Base-by-base conservation (phyloP, 73 alveolate species). In the Paramecium primaurelia region DNA sequence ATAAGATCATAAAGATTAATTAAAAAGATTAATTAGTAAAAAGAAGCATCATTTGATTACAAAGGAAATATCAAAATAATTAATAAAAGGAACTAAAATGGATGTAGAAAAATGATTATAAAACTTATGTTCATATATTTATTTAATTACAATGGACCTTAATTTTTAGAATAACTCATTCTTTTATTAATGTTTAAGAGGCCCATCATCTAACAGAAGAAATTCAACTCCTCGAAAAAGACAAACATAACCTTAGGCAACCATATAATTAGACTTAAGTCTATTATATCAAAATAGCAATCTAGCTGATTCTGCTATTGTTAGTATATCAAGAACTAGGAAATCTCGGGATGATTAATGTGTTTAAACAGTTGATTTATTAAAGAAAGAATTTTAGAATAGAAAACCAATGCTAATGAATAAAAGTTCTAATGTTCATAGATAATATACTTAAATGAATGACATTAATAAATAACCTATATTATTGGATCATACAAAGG, bases 41-140 rank as follows among this genome's bases (percentile, higher is more conserved):
- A 92, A 91, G 28, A 92, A 92, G 36, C 98, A 95, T 93, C 97
- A 95, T 93, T 45, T 93, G 8, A 95, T 95, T 22, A 88, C 93
- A 1, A 73, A 92, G 8, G 98, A 95, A 80, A 95, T 95, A 37
- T 86, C 2, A 75, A 93, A 68, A 96, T 59, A n/a, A 73, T 30
- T 71, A 83, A 45, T 28, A 45, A 89, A 71, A 45, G 71, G 44
- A 14, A 71, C 38, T 26, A 22, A 60, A 87, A 89, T 89, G 94
- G 88, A 89, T 69, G 47, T 89, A 64, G 94, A 89, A 71, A 75
- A 64, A 64, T 64, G 84, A 64, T 28, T 28, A 64, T 64, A 28
- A 22, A 32, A 32, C 47, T 34, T 3, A 32, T 64, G 84, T 64
- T 28, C 22, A 32, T 32, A 64, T 64, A 64, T 64, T 64, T 54